phyloP scores from a whole-genome alignment of 1,139 yeast genomes.

The Pichia sp. region DNA sequence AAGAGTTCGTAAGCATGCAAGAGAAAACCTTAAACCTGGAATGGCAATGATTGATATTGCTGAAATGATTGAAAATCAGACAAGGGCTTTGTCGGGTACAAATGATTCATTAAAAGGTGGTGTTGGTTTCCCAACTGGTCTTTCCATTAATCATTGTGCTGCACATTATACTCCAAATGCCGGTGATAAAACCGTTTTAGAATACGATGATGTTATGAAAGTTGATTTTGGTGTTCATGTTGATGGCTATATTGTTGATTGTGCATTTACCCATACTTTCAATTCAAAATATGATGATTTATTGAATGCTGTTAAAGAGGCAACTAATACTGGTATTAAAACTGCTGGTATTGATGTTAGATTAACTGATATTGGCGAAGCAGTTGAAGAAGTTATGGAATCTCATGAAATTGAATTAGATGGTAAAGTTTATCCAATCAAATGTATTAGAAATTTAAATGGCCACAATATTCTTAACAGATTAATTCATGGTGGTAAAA shows the following conservation, averaged over 20 bases:
- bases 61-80: slow-evolving; percentile 79
- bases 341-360: slow-evolving; percentile 97
- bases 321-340: slow-evolving; percentile 87
- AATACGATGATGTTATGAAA: slow-evolving; percentile 89
- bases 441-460: slow-evolving; percentile 83
- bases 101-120: slow-evolving; percentile 74
- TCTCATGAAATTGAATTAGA: slow-evolving; percentile 86
- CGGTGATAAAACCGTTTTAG: slow-evolving; percentile 77
- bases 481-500: slow-evolving; percentile 87
- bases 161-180: slow-evolving; percentile 98
- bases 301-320: slow-evolving; percentile 79
- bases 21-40: slow-evolving; percentile 74
- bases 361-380: slow-evolving; percentile 90
- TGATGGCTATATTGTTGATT: slow-evolving; percentile 90
- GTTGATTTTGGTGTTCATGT: slow-evolving; percentile 97
- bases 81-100: slow-evolving; percentile 55
- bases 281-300: slow-evolving; percentile 77
- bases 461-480: slow-evolving; percentile 89
- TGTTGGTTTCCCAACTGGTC: slow-evolving; percentile 95
- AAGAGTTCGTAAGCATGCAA: slow-evolving; percentile 78
- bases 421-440: slow-evolving; percentile 80
- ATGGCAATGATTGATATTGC: slow-evolving; percentile 90
- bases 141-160: slow-evolving; percentile 88
- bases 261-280: slow-evolving; percentile 90
- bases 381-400: slow-evolving; percentile 96